phyloP scores from a whole-genome alignment of 2,329 filamentous ascomycete genomes.

The Sporothrix brunneoviolacea region DNA sequence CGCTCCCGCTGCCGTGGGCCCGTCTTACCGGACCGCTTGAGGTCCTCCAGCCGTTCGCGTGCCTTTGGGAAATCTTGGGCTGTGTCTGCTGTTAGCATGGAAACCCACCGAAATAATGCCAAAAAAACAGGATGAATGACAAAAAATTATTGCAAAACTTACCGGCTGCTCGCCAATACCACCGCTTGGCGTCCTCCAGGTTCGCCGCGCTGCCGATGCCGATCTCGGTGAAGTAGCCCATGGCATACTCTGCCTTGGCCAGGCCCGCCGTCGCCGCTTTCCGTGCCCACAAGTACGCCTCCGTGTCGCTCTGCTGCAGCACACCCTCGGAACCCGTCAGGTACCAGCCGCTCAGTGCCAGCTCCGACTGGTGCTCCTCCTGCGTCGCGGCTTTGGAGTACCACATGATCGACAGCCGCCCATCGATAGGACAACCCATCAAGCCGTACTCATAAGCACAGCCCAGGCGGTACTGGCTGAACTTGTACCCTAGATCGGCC shows the following conservation, averaged over 20 bases:
- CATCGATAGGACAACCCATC: conserved; percentile 75
- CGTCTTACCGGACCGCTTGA: conserved; percentile 72
- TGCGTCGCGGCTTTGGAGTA: conserved; percentile 87
- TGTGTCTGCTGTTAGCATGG: conserved; percentile 34
- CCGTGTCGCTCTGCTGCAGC: conserved; percentile 84
- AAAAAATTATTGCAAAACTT: conserved; percentile 42
- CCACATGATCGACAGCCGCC: conserved; percentile 82
- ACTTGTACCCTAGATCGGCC: conserved; percentile 86
- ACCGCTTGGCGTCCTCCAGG: conserved; percentile 90
- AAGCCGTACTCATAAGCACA: conserved; percentile 85
- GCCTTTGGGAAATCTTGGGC: conserved; percentile 94
- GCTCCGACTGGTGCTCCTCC: conserved; percentile 87
- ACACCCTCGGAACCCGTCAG: conserved; percentile 85
- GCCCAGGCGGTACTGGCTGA: conserved; percentile 84
- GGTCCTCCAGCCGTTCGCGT: conserved; percentile 82
- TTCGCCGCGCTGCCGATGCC: conserved; percentile 84
- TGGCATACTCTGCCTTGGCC: conserved; percentile 93
- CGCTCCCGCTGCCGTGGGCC: conserved; percentile 67
- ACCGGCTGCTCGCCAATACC: conserved; percentile 98
- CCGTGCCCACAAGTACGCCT: conserved; percentile 93
- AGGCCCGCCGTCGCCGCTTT: conserved; percentile 85
- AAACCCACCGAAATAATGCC: too few species aligned
- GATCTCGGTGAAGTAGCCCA: conserved; percentile 95
- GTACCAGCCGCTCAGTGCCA: conserved; percentile 86
- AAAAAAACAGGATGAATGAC: conserved; percentile 29